phyloP scores from a whole-genome alignment of 257 asterid species.

The Petunia axillaris region DNA sequence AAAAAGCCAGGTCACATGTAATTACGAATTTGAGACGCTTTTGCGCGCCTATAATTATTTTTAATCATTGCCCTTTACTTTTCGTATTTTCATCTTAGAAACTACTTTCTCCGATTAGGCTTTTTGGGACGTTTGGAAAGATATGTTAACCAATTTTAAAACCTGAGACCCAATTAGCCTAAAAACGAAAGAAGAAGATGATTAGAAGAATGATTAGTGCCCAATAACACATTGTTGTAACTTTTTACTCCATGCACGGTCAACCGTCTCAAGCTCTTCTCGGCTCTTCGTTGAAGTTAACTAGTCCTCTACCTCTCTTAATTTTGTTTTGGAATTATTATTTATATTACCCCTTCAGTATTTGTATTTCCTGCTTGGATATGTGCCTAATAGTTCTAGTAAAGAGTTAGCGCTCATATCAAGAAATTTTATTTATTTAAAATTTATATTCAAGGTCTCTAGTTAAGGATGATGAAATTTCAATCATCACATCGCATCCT shows the following conservation, averaged over 20 bases:
- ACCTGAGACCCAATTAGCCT: slow-evolving; percentile 8
- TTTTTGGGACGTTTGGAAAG: not conserved
- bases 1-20: slow-evolving; percentile 6
- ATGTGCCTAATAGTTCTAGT: no score
- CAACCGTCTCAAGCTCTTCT: not conserved
- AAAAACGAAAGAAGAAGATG: not conserved
- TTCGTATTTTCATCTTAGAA: not conserved
- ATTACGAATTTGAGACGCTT: not conserved
- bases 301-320: no score
- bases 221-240: not conserved
- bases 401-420: no score
- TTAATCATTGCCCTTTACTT: slow-evolving; percentile 14
- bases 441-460: no score
- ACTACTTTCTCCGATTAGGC: not conserved
- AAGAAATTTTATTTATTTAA: no score
- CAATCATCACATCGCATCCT: no score
- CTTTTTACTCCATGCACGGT: not conserved
- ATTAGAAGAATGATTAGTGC: not conserved
- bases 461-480: no score
- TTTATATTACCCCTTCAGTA: no score
- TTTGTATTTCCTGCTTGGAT: no score
- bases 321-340: no score
- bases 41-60: not conserved
- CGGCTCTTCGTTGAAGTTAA: not conserved
- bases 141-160: not conserved